A percentile compares a stretch with the other conserved stretches of the same genome.
Evolutionary conservation across 2,329 filamentous ascomycete genomes (phyloP).

Genomic region (Colletotrichum lupini): DNA sequence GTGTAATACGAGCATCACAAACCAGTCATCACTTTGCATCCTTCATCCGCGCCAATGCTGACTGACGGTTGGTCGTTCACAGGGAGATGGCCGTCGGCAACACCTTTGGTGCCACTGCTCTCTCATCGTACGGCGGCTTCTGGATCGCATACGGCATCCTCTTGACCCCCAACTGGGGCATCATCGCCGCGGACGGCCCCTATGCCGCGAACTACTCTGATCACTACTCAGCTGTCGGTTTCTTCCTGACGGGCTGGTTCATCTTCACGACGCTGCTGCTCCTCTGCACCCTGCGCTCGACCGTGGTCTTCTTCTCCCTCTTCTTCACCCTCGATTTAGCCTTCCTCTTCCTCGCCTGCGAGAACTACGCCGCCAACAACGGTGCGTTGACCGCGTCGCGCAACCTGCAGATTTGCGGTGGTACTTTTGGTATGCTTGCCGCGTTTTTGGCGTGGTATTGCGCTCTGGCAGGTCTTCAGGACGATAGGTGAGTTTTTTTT

Average conservation of each 20-base stretch:
- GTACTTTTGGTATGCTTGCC: constrained; percentile 82
- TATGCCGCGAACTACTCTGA: constrained; percentile 58
- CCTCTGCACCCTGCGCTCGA: constrained; percentile 80
- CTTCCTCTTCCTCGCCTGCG: constrained; percentile 78
- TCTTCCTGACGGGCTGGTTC: constrained; percentile 85
- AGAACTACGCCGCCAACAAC: constrained; percentile 67
- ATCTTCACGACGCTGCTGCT: constrained; percentile 84
- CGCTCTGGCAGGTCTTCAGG: constrained; percentile 83
- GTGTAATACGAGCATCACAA: constrained; percentile 11
- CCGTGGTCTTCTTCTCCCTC: constrained; percentile 80
- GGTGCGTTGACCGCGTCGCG: constrained; percentile 57
- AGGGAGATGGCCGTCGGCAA: constrained; percentile 92
- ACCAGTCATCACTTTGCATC: not conserved
- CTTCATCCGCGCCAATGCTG: constrained; percentile 19
- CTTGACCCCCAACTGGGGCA: constrained; percentile 74
- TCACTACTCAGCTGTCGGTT: constrained; percentile 72
- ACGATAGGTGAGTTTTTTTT: constrained; percentile 65
- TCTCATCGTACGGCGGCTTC: constrained; percentile 87
- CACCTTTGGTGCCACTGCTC: constrained; percentile 84
- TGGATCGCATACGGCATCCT: constrained; percentile 83
- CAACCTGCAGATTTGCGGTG: constrained; percentile 75
- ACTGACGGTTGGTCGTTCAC: not conserved
- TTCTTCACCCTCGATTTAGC: constrained; percentile 82
- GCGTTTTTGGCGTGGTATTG: constrained; percentile 91
- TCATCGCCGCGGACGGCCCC: constrained; percentile 56